Evolutionary conservation across 345 rosid species (phyloP).

Genomic region (Conringia planisiliqua): DNA sequence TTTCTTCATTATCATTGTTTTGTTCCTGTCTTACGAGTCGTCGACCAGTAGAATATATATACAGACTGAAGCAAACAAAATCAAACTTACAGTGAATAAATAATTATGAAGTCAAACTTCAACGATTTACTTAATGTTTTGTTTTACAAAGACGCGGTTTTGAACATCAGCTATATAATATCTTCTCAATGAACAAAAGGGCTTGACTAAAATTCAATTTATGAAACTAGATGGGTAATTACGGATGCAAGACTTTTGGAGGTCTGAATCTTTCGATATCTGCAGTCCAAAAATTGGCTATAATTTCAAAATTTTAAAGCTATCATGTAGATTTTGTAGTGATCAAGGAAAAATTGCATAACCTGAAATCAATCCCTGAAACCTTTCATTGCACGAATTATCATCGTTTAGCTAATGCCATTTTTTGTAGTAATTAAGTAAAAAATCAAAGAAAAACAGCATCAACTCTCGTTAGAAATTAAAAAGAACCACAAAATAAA

Average conservation of each 20-base stretch:
- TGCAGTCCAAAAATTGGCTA: no score
- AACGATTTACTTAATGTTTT: background rate
- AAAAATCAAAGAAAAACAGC: no score
- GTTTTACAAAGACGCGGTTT: conserved; percentile 11
- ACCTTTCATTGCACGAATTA: no score
- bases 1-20: conserved; percentile 14
- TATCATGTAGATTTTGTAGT: no score
- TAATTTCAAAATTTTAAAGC: no score
- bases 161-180: background rate
- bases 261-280: no score
- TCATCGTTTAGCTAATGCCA: no score
- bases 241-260: background rate
- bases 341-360: no score
- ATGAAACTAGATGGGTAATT: background rate
- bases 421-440: no score
- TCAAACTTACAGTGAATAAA: background rate
- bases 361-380: no score
- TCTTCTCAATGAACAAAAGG: background rate
- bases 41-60: background rate
- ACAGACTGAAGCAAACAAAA: background rate
- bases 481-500: no score
- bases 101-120: background rate
- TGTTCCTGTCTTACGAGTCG: background rate
- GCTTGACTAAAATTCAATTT: background rate
- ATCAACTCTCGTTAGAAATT: no score